Base-by-base conservation (phyloP, 2,329 filamentous ascomycete genomes). In the Ascochyta rabiei region DNA sequence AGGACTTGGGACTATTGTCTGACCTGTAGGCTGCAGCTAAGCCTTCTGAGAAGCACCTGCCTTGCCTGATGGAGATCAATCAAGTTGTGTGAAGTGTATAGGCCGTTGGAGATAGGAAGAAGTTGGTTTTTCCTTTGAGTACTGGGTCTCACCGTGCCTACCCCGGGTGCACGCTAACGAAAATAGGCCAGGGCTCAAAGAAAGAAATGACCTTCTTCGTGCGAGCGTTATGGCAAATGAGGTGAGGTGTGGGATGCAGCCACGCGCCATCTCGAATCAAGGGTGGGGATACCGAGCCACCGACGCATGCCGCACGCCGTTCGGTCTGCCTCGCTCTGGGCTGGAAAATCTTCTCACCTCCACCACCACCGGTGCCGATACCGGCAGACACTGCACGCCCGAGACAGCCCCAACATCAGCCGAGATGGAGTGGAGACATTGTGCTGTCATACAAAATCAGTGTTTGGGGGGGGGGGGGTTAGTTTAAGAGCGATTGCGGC, bases 301-400 rank as follows among this genome's bases (percentile, higher is more conserved):
- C 52, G 52, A 55, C 10, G 41, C 24, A 42, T 50, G 52, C 52
- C 52, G 52, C 46, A 46, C 41, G 46, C 16, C 41, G 46, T 50
- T 54, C 52, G 52, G 52, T 47, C 52, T 46, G 41, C 42, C 46
- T 50, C 52, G 52, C 52, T 50, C 46, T 46, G 46, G 46, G 21
- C 52, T 15, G 6, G 23, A 49, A 55, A 55, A 50, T 33, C 46
- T 50, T 42, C 35, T 13, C 49, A 28, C 46, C 26, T 30, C 43
- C 45, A 45, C 34, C 33, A 40, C 52, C 42, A 42, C 46, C 52
- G 52, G 50, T 55, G 50, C 46, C 46, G 52, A 55, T 55, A 55
- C 46, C 46, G 52, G 52, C 46, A 50, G 13, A 18, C 19, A 55
- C 46, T 23, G 35, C 30, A 41, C 37, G 33, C 45, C 26, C 21